Evolutionary conservation across 176 grass and related monocot species (phyloP).

Genomic region (Zizania latifolia): DNA sequence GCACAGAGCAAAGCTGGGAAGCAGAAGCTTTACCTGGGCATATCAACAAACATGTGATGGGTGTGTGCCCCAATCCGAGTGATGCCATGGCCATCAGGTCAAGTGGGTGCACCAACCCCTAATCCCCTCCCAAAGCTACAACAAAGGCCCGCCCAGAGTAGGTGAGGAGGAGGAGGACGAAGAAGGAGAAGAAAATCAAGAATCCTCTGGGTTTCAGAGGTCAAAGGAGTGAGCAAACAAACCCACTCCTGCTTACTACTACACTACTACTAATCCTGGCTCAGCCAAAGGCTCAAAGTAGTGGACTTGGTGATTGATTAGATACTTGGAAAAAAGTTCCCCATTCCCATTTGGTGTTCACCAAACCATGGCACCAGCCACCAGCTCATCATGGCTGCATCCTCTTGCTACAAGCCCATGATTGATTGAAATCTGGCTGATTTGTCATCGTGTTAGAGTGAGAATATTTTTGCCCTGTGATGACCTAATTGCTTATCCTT

Average conservation of each 20-base stretch:
- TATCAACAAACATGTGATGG: constrained; percentile 43
- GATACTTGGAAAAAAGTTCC: neutral
- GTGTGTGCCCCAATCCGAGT: neutral
- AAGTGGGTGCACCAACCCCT: constrained; percentile 38
- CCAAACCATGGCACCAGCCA: constrained; percentile 2
- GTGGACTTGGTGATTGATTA: constrained; percentile 11
- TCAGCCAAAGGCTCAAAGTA: neutral
- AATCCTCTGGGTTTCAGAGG: neutral
- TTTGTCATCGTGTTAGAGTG: neutral
- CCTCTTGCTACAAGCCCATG: neutral
- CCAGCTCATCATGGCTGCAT: too few relatives aligned
- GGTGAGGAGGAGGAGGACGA: neutral
- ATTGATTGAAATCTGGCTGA: neutral
- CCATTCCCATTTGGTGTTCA: neutral
- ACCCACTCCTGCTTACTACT: neutral
- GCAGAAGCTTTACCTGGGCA: neutral
- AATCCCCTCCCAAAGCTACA: neutral
- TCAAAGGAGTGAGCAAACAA: constrained; percentile 29
- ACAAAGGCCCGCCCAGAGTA: constrained; percentile 6
- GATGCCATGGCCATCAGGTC: neutral
- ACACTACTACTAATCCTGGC: neutral
- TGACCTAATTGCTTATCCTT: constrained; percentile 48
- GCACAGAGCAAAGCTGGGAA: constrained; percentile 4
- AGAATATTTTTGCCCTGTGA: neutral
- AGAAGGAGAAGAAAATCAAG: neutral